These are phyloP conservation scores for Acanthamoeba divionensis DNA, from an alignment of 208 protist species.

Conservation along the genomic window DNA sequence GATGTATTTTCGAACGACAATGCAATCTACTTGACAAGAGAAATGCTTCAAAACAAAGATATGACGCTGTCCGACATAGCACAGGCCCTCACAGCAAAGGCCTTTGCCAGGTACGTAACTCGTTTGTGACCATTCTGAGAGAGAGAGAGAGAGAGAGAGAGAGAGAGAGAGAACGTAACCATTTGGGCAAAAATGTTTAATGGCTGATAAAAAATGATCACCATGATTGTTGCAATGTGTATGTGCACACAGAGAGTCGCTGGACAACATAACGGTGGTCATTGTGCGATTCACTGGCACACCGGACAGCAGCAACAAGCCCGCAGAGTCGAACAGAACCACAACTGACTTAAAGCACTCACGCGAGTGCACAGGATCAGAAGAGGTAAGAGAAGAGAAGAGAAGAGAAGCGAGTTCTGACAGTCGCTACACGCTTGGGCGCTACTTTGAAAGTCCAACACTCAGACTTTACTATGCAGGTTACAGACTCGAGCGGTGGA, in stretches of 20 bases:
- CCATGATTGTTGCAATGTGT: not conserved
- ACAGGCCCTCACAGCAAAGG: constrained; percentile 1
- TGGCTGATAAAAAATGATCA: not conserved
- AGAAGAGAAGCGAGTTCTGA: not conserved
- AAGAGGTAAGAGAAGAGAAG: not conserved
- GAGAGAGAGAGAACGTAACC: too few relatives aligned
- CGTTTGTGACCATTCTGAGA: too few relatives aligned
- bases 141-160: too few relatives aligned
- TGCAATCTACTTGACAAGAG: not conserved
- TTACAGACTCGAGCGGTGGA: too few relatives aligned
- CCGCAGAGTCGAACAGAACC: not conserved
- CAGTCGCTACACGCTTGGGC: not conserved
- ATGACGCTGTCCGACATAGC: not conserved
- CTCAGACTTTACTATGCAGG: too few relatives aligned
- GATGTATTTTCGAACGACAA: constrained; percentile 53
- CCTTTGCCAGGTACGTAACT: constrained; percentile 8
- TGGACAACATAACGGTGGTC: constrained; percentile 49
- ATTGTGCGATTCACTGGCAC: not conserved
- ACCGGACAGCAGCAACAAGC: not conserved
- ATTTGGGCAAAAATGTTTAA: not conserved
- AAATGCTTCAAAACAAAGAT: constrained; percentile 32
- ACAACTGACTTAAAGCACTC: not conserved
- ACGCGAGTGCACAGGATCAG: not conserved
- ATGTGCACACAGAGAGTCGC: not conserved
- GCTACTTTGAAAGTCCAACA: too few relatives aligned